Conservation (phyloP, 495 filamentous ascomycete genomes). For the Geoglossum glabrum region DNA sequence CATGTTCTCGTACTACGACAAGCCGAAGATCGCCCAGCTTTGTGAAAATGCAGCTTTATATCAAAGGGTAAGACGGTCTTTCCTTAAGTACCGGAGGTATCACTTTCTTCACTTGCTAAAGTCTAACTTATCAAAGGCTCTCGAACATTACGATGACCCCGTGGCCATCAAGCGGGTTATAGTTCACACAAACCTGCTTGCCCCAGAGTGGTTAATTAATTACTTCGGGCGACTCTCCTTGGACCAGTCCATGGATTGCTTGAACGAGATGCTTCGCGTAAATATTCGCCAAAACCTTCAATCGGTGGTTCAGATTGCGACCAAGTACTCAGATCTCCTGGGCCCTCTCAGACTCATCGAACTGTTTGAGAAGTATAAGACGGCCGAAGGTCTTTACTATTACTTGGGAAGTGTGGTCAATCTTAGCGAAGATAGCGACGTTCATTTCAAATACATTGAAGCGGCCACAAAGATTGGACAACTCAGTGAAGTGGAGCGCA, state of each 20-base stretch:
- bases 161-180: slow-evolving; percentile 74
- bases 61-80: slow-evolving; percentile 29
- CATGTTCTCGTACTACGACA: slow-evolving; percentile 94
- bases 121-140: slow-evolving; percentile 23
- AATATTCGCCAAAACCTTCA: slow-evolving; percentile 96
- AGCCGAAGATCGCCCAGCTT: slow-evolving; percentile 61
- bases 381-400: slow-evolving; percentile 90
- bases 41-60: slow-evolving; percentile 80
- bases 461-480: slow-evolving; percentile 84
- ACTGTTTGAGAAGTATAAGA: slow-evolving; percentile 91
- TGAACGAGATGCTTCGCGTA: slow-evolving; percentile 85
- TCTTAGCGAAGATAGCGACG: slow-evolving; percentile 81
- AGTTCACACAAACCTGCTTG: slow-evolving; percentile 64
- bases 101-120: slow-evolving; percentile 10
- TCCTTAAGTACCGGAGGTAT: not conserved
- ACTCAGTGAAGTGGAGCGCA: slow-evolving; percentile 85
- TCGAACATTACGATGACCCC: slow-evolving; percentile 87
- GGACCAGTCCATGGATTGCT: slow-evolving; percentile 80
- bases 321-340: slow-evolving; percentile 95
- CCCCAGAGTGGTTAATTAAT: slow-evolving; percentile 69
- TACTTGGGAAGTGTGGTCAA: slow-evolving; percentile 97
- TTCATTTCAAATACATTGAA: slow-evolving; percentile 98
- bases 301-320: slow-evolving; percentile 81
- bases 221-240: slow-evolving; percentile 89
- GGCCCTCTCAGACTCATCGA: slow-evolving; percentile 77